Conservation (phyloP, 768 basidiomycete genomes). For the Suillus occidentalis region DNA sequence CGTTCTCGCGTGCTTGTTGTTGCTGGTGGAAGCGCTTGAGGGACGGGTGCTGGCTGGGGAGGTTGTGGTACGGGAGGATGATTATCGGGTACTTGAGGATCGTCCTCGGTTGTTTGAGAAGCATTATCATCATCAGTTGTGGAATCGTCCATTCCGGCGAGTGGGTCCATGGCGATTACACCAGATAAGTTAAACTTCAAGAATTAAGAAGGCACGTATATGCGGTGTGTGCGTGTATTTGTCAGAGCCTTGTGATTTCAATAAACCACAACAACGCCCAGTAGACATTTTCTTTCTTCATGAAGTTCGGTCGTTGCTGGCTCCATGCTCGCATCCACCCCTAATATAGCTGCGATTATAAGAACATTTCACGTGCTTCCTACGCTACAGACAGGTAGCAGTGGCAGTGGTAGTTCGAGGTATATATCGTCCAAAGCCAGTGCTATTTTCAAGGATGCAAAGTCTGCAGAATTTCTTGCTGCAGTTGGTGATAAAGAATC, state of each 20-base stretch:
- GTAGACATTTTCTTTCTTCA: not conserved
- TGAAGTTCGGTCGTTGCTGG: not conserved
- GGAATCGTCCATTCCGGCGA: constrained; percentile 39
- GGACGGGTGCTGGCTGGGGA: constrained; percentile 32
- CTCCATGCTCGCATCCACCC: not conserved
- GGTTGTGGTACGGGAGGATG: constrained; percentile 42
- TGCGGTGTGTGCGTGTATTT: constrained; percentile 17
- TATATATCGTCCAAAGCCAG: not conserved
- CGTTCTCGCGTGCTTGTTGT: constrained; percentile 34
- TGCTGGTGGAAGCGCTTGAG: constrained; percentile 35
- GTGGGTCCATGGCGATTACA: constrained; percentile 20
- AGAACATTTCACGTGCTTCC: not conserved
- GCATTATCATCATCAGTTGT: constrained; percentile 61
- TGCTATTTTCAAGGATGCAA: constrained; percentile 22
- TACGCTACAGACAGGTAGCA: not conserved
- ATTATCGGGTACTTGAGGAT: constrained; percentile 71
- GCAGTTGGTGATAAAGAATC: constrained; percentile 20
- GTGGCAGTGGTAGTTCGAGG: not conserved
- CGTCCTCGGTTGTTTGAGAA: constrained; percentile 85
- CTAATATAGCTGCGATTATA: not conserved
- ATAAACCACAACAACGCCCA: constrained; percentile 23
- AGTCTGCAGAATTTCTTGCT: constrained; percentile 30
- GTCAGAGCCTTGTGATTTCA: constrained; percentile 21
- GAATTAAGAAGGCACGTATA: no score
- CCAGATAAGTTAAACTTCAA: not conserved